phyloP scores from a whole-genome alignment of 1,284 basidiomycete species.

The Ustilago lituana region DNA sequence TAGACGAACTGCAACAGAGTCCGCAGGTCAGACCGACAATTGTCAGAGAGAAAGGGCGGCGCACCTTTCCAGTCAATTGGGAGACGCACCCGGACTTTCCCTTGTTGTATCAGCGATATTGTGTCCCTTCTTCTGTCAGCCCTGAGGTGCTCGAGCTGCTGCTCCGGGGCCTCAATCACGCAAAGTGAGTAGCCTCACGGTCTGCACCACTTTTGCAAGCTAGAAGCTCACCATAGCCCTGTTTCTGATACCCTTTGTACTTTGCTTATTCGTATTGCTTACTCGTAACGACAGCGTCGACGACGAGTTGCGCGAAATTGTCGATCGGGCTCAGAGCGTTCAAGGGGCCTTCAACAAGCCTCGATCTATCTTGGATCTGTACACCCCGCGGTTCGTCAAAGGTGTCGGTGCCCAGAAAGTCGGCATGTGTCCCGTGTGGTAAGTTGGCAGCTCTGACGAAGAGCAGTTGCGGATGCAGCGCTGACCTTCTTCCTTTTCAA shows the following conservation, averaged over 20 bases:
- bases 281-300: constrained; percentile 9
- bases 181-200: constrained; percentile 34
- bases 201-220: too few relatives aligned
- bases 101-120: constrained; percentile 40
- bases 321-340: constrained; percentile 18
- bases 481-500: neutral
- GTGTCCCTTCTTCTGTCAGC: constrained; percentile 38
- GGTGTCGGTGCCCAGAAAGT: constrained; percentile 39
- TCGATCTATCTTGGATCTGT: constrained; percentile 47
- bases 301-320: constrained; percentile 15
- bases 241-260: too few relatives aligned
- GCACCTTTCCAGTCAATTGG: constrained; percentile 20
- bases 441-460: neutral
- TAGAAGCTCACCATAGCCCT: too few relatives aligned
- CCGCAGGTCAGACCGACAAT: neutral
- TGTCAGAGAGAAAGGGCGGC: constrained; percentile 5
- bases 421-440: constrained; percentile 56
- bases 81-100: constrained; percentile 35
- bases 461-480: neutral
- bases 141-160: constrained; percentile 34
- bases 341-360: constrained; percentile 41
- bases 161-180: constrained; percentile 11
- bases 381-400: constrained; percentile 50
- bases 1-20: neutral
- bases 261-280: too few relatives aligned